Evolutionary conservation across 352 stramenopile species (phyloP), one percentile per base, ranked within the genome.

Genomic region (Phytophthora aleatoria): DNA sequence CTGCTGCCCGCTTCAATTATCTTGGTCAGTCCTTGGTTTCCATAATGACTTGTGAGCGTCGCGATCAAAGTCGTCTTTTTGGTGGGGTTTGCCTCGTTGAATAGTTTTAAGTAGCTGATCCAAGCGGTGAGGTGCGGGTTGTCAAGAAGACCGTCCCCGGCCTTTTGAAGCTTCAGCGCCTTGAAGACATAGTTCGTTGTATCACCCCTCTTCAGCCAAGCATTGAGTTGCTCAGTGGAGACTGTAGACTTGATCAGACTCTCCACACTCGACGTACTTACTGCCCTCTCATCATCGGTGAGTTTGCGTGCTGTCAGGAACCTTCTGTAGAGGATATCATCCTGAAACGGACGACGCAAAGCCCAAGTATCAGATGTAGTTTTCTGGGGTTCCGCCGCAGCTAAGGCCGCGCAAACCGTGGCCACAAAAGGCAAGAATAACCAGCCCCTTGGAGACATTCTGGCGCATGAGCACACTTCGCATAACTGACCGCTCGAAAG

Each of bases 21-120:
- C 51, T 16, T 62, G 26, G 59, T 24, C n/a, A 67, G 11, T 20
- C 35, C 16, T 20, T 62, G 50, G 9, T 67, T 39, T 11, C 43
- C 59, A 20, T 56, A 62, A 28, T 53, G 35, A 24, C 33, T 10
- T 7, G 50, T 67, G 6, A 67, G 27, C 5, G 43, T 62, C n/a
- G 59, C 35, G 35, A 67, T 15, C 26, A 67, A 36, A 51, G n/a
- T 61, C 9, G 54, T 56, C 42, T 62, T 60, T 36, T 62, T 60
- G 3, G 13, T 41, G 4, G 59, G 59, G 16, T 52, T 61, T 13
- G 51, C 36, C 13, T 55, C 13, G 42, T 67, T 67, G n/a, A 56
- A 67, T 3, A 45, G n/a, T 15, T 55, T 67, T 26, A 67, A n/a
- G 51, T 62, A 67, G 27, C 5, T 45, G 33, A 67, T 41, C 51